Evolutionary conservation across 2,329 filamentous ascomycete species (phyloP).

Genomic region (Pseudogymnoascus sp.): DNA sequence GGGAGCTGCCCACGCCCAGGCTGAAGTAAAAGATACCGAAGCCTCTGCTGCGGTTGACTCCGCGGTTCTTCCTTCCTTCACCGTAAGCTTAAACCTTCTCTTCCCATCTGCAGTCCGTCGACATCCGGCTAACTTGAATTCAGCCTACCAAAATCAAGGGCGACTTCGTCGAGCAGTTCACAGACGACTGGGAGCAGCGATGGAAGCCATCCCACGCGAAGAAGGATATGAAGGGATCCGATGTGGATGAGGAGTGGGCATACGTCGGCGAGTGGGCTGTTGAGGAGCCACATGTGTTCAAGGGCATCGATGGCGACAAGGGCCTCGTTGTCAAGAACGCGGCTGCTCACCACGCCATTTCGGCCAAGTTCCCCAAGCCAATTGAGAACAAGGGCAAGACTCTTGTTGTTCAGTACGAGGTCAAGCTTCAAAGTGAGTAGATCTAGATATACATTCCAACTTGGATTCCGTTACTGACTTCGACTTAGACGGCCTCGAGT

Average conservation of each 20-base stretch:
- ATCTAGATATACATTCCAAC: background rate
- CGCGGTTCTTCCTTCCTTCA: constrained; percentile 18
- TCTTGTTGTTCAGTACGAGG: constrained; percentile 96
- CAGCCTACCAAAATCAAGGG: constrained; percentile 84
- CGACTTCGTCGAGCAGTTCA: constrained; percentile 97
- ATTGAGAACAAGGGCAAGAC: constrained; percentile 97
- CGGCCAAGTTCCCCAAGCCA: constrained; percentile 93
- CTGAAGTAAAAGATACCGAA: constrained; percentile 40
- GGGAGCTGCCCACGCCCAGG: constrained; percentile 57
- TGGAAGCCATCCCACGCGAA: constrained; percentile 96
- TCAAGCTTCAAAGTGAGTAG: constrained; percentile 90
- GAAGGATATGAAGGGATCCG: constrained; percentile 71
- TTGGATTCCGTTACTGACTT: constrained; percentile 26
- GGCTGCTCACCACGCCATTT: constrained; percentile 97
- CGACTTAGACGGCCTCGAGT: constrained; percentile 75
- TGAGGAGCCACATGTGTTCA: constrained; percentile 83
- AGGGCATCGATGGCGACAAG: constrained; percentile 91
- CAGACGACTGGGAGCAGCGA: constrained; percentile 84
- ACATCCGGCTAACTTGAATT: background rate
- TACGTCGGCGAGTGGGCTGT: constrained; percentile 96
- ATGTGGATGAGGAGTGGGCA: constrained; percentile 83
- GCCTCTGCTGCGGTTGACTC: constrained; percentile 27
- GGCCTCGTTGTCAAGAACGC: constrained; percentile 97
- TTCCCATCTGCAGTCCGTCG: background rate
- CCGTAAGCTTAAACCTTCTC: constrained; percentile 17